Evolutionary conservation across 805 yeast genomes (phyloP).

Genomic region (Myxozyma geophila): DNA sequence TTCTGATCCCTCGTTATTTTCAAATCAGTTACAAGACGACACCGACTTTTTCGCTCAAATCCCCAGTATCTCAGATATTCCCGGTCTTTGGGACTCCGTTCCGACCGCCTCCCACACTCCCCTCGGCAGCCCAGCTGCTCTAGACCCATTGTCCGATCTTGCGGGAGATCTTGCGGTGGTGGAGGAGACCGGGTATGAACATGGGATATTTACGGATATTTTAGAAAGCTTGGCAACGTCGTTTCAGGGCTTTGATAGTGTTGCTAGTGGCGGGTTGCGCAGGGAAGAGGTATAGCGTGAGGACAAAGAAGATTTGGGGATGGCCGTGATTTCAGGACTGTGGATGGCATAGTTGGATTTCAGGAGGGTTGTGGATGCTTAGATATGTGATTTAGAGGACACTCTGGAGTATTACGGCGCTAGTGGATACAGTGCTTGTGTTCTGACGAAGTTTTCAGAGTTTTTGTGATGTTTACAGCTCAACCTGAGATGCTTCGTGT

Average conservation of each 20-base stretch:
- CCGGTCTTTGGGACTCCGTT: not conserved
- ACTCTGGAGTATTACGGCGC: too few relatives aligned
- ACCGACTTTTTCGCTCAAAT: slow-evolving; percentile 1
- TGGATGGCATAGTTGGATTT: too few relatives aligned
- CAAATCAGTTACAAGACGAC: not conserved
- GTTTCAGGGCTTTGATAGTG: slow-evolving; percentile 33
- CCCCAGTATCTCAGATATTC: slow-evolving; percentile 5
- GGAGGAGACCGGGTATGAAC: not conserved
- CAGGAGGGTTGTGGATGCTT: too few relatives aligned
- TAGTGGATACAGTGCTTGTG: too few relatives aligned
- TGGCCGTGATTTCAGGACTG: too few relatives aligned
- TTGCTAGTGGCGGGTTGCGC: slow-evolving; percentile 29
- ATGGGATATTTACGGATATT: slow-evolving; percentile 22
- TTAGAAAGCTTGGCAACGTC: slow-evolving; percentile 26
- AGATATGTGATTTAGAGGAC: too few relatives aligned
- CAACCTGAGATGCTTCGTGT: too few relatives aligned
- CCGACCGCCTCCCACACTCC: not conserved
- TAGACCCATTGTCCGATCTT: too few relatives aligned
- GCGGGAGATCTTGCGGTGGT: not conserved
- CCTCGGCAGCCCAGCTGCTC: not conserved
- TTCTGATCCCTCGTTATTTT: slow-evolving; percentile 1
- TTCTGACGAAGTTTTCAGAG: too few relatives aligned
- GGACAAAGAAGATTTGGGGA: too few relatives aligned
- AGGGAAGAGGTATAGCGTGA: too few relatives aligned
- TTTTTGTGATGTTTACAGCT: too few relatives aligned